A percentile compares a stretch with the other conserved stretches of the same genome.
Conservation (phyloP, 208 protist species). For the Blechomonas ayalai region DNA sequence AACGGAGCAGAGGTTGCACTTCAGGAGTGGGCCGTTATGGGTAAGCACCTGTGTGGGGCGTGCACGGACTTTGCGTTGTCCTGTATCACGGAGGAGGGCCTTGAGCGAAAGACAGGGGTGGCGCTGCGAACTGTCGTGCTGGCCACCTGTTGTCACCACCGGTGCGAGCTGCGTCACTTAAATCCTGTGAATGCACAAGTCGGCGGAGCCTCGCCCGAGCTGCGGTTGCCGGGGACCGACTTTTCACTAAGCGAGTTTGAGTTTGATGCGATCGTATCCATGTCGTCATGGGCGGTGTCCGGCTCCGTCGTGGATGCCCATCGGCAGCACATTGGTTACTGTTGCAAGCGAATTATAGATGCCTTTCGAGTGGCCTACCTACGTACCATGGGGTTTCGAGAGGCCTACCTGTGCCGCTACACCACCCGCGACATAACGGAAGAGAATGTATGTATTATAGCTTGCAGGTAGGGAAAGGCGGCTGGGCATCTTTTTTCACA, state of each 20-base stretch:
- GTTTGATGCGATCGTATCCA: constrained; percentile 53
- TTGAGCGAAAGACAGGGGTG: not conserved
- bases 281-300: constrained; percentile 77
- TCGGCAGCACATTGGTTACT: constrained; percentile 19
- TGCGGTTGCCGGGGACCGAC: constrained; percentile 30
- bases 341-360: constrained; percentile 71
- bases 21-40: constrained; percentile 38
- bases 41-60: constrained; percentile 73
- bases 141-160: constrained; percentile 79
- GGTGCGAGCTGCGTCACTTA: constrained; percentile 54
- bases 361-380: constrained; percentile 46
- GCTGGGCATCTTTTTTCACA: no score
- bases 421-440: constrained; percentile 34
- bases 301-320: constrained; percentile 34
- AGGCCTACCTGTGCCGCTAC: constrained; percentile 46
- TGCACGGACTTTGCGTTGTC: constrained; percentile 78
- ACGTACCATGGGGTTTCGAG: constrained; percentile 27
- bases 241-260: constrained; percentile 22
- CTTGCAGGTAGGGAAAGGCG: constrained; percentile 13
- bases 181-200: constrained; percentile 13
- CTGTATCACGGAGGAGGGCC: constrained; percentile 27
- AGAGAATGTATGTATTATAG: constrained; percentile 70
- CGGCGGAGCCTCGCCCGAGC: not conserved
- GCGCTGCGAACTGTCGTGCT: constrained; percentile 33
- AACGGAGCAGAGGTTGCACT: not conserved